A percentile compares a stretch with the other conserved stretches of the same genome.
Evolutionary conservation across 106 monocot species (phyloP).

Genomic region (Iris macrosiphon): DNA sequence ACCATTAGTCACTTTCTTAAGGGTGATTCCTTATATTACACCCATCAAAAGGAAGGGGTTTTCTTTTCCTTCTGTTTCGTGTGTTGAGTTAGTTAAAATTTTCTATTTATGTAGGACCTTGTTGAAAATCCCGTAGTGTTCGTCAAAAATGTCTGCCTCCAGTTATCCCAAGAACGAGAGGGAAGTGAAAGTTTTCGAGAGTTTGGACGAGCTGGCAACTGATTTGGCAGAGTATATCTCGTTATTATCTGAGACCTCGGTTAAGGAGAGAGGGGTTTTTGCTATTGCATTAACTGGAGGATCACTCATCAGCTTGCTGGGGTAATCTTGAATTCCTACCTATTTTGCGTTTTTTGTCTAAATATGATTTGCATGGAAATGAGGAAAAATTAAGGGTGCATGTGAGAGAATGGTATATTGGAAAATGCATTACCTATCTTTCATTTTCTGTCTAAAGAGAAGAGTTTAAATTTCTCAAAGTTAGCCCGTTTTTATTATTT

Average conservation of each 20-base stretch:
- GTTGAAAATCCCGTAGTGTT: neutral
- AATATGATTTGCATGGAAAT: neutral
- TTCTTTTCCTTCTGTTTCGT: too few relatives aligned
- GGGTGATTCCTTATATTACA: neutral
- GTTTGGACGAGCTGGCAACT: slow-evolving; percentile 40
- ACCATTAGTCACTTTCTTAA: too few relatives aligned
- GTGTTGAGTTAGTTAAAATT: neutral
- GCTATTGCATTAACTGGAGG: slow-evolving; percentile 37
- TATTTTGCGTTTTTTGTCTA: too few relatives aligned
- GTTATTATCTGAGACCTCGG: slow-evolving; percentile 22
- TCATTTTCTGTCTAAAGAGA: too few relatives aligned
- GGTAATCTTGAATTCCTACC: slow-evolving; percentile 25
- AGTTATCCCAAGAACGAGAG: slow-evolving; percentile 12
- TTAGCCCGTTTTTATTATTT: too few relatives aligned
- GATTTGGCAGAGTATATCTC: slow-evolving; percentile 42
- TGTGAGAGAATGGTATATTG: too few relatives aligned
- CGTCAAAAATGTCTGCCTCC: slow-evolving; percentile 21
- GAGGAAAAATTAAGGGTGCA: too few relatives aligned
- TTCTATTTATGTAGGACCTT: neutral
- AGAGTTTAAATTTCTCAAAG: too few relatives aligned
- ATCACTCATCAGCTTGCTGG: slow-evolving; percentile 20
- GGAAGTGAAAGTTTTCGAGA: slow-evolving; percentile 47
- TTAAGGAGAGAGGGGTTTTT: slow-evolving; percentile 36
- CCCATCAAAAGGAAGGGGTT: too few relatives aligned
- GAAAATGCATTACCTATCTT: too few relatives aligned